Evolutionary conservation across 2,329 filamentous ascomycete species (phyloP).

Genomic region (Pleomassaria siparia): DNA sequence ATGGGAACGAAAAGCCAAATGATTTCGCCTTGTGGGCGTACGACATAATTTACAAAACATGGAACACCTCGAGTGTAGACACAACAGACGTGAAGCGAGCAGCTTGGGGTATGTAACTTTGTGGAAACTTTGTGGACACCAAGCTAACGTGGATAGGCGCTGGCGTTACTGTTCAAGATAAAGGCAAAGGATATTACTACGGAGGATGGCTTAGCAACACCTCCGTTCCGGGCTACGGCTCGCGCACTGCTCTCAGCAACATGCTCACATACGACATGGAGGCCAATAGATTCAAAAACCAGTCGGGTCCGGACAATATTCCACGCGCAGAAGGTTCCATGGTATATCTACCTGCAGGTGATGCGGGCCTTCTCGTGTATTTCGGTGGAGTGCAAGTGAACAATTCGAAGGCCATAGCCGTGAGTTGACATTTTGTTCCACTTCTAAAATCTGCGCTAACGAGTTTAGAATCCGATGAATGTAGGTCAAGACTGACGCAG

Average conservation of each 20-base stretch:
- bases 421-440: constrained; percentile 1
- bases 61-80: constrained; percentile 40
- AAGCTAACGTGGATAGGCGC: constrained; percentile 44
- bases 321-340: constrained; percentile 60
- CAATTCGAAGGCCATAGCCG: constrained; percentile 11
- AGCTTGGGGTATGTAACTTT: constrained; percentile 16
- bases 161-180: constrained; percentile 52
- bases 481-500: constrained; percentile 5
- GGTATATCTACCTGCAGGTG: constrained; percentile 60
- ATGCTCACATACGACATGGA: constrained; percentile 60
- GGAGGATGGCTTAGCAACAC: constrained; percentile 60
- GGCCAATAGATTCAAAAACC: constrained; percentile 55
- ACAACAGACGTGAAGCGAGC: constrained; percentile 9
- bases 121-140: not conserved
- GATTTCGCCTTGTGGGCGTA: constrained; percentile 55
- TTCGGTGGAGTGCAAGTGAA: constrained; percentile 55
- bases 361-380: constrained; percentile 59
- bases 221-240: constrained; percentile 53
- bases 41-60: constrained; percentile 56
- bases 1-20: constrained; percentile 40
- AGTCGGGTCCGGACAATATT: constrained; percentile 52
- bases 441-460: constrained; percentile 2
- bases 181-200: constrained; percentile 59
- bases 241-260: constrained; percentile 47
- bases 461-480: constrained; percentile 12